Base-by-base conservation (phyloP, 768 basidiomycete species). In the Rhizopogon salebrosus region DNA sequence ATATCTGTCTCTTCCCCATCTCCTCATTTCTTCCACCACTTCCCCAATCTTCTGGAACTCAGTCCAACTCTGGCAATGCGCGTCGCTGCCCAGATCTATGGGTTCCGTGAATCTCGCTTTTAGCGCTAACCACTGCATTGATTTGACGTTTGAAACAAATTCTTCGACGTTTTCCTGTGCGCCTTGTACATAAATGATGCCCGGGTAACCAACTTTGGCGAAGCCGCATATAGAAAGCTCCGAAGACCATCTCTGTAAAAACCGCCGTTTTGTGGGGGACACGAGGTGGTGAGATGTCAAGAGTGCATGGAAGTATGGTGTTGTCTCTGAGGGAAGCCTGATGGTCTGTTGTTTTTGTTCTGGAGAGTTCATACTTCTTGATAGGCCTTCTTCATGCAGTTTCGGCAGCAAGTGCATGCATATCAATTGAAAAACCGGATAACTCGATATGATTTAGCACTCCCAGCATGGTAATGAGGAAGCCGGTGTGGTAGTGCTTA, bases 121-220 rank as follows among this genome's bases (percentile, higher is more conserved):
- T 55, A 89, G 65, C 9, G 87, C 87, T 0, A 89, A 71, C 89
- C 88, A 90, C 60, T 89, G 85, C 87, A 89, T 87, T 18, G 72
- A 76, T 62, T 84, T 87, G 51, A 89, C 77, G 48, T 83, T 84
- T 18, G 63, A 69, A 1, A 86, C 78, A 57, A 88, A 88, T 57
- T 84, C 81, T 59, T 83, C 77, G 11, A 89, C 70, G 42, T 77
- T 69, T 7, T 73, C 67, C 39, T 72, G 70, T 18, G 59, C 58
- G 7, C 87, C 87, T 62, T 82, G 73, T n/a, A 77, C 83, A 51
- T 88, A 91, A 40, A 91, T 86, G 41, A 88, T 73, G 4, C 87
- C 87, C 11, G 88, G 88, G 64, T 89, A 79, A 0, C 87, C 87
- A 8, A 85, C 75, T 66, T 89, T 90, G 1, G 85, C 82, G 62